phyloP scores from a whole-genome alignment of 768 basidiomycete genomes.

The Boletus rex-veris region DNA sequence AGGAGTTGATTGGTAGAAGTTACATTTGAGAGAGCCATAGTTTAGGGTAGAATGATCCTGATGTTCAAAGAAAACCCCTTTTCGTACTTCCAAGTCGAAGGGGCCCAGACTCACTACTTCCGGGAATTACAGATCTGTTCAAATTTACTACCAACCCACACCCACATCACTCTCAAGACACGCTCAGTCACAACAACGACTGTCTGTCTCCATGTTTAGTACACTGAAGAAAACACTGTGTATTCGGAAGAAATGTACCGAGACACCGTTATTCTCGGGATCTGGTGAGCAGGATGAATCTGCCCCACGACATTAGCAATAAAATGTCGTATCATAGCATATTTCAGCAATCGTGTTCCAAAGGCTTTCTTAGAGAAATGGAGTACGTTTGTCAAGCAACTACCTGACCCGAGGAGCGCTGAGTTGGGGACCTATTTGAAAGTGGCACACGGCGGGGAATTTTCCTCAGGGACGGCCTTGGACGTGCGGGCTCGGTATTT shows the following conservation, averaged over 20 bases:
- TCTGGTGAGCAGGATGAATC: constrained; percentile 16
- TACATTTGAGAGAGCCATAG: too few relatives aligned
- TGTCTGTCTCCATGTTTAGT: constrained; percentile 5
- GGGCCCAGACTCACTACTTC: too few relatives aligned
- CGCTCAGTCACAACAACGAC: too few relatives aligned
- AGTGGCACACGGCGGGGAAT: constrained; percentile 25
- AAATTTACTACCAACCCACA: too few relatives aligned
- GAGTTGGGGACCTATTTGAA: neutral
- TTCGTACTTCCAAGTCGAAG: too few relatives aligned
- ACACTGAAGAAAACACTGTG: constrained; percentile 8
- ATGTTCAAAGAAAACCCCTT: too few relatives aligned
- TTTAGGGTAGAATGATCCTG: too few relatives aligned
- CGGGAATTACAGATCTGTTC: too few relatives aligned
- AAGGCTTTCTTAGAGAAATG: constrained; percentile 18
- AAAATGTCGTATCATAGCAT: constrained; percentile 16
- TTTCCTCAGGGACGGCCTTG: constrained; percentile 11
- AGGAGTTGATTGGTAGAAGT: too few relatives aligned
- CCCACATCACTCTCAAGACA: too few relatives aligned
- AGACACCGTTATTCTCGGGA: constrained; percentile 18
- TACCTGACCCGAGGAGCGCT: neutral
- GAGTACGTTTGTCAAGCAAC: constrained; percentile 15
- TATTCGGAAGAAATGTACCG: neutral
- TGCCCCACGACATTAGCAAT: neutral
- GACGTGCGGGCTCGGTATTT: constrained; percentile 25
- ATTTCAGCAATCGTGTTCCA: constrained; percentile 29